Evolutionary conservation across 805 yeast genomes (phyloP).

Genomic region (Ogataea wickerhamii): DNA sequence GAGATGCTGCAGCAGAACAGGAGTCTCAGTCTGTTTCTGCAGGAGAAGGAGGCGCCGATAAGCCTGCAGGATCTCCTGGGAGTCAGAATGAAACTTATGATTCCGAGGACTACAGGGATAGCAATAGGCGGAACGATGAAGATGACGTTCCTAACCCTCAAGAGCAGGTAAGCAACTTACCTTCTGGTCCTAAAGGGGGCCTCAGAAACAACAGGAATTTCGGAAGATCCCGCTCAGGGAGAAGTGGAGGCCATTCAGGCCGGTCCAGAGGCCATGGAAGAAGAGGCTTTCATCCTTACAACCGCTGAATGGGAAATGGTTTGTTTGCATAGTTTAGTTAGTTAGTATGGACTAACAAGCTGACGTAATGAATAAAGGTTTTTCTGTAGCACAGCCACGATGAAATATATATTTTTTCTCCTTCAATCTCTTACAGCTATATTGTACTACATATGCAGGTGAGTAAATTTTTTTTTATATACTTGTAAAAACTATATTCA

Average conservation of each 20-base stretch:
- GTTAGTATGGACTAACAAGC: slow-evolving; percentile 2
- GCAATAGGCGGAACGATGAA: slow-evolving; percentile 18
- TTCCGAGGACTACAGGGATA: slow-evolving; percentile 7
- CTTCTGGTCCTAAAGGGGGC: slow-evolving; percentile 34
- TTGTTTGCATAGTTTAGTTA: slow-evolving; percentile 9
- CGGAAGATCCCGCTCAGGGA: slow-evolving; percentile 10
- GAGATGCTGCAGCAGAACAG: slow-evolving; percentile 2
- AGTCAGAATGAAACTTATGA: slow-evolving; percentile 4
- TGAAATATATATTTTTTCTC: too few relatives aligned
- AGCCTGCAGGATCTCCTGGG: slow-evolving; percentile 2
- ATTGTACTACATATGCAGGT: too few relatives aligned
- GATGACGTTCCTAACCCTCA: slow-evolving; percentile 37
- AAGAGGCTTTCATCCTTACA: slow-evolving; percentile 33
- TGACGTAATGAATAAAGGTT: too few relatives aligned
- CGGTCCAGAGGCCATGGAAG: slow-evolving; percentile 16
- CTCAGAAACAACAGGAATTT: slow-evolving; percentile 18
- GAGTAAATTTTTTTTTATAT: too few relatives aligned
- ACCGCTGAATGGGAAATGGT: slow-evolving; percentile 17
- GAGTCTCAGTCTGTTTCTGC: not conserved
- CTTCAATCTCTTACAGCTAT: too few relatives aligned
- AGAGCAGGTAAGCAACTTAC: slow-evolving; percentile 28
- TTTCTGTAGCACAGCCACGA: too few relatives aligned
- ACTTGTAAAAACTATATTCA: too few relatives aligned
- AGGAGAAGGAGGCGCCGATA: slow-evolving; percentile 2
- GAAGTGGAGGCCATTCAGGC: slow-evolving; percentile 19